Percentiles rank a stretch among this genome's conserved stretches.
Conservation (phyloP, 1,284 basidiomycete genomes). For the Ustilago cynodontis region DNA sequence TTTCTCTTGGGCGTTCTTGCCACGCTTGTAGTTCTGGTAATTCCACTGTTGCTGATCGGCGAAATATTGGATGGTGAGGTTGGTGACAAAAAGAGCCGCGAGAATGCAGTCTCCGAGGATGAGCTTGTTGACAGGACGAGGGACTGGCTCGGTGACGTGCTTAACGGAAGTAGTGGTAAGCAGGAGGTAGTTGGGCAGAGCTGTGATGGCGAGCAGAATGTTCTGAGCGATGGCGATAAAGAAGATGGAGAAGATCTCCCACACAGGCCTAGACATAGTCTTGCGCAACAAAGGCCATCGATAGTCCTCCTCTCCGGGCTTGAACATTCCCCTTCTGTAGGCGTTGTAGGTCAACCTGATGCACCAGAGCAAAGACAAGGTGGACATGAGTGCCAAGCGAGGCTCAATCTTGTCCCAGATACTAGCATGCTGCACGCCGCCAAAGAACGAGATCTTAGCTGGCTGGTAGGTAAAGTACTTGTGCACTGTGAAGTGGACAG, state of each 20-base stretch:
- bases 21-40: conserved; percentile 82
- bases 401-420: conserved; percentile 63
- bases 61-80: conserved; percentile 79
- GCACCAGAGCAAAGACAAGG: conserved; percentile 68
- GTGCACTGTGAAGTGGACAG: conserved; percentile 62
- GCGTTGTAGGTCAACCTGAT: conserved; percentile 84
- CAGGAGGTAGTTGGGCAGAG: conserved; percentile 75
- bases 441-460: conserved; percentile 40
- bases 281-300: conserved; percentile 84
- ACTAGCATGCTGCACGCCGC: conserved; percentile 35
- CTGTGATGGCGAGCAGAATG: conserved; percentile 77
- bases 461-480: conserved; percentile 54
- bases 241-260: conserved; percentile 82
- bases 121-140: conserved; percentile 72
- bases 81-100: conserved; percentile 75
- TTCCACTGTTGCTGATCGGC: conserved; percentile 92
- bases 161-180: conserved; percentile 66
- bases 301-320: conserved; percentile 84
- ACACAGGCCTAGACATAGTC: conserved; percentile 78
- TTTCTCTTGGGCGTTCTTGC: conserved; percentile 43
- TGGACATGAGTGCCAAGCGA: conserved; percentile 69
- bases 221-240: conserved; percentile 87
- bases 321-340: conserved; percentile 84
- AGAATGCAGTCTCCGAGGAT: conserved; percentile 78
- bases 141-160: conserved; percentile 71